Conservation (phyloP, 2,329 filamentous ascomycete species). For the Colletotrichum sp. region DNA sequence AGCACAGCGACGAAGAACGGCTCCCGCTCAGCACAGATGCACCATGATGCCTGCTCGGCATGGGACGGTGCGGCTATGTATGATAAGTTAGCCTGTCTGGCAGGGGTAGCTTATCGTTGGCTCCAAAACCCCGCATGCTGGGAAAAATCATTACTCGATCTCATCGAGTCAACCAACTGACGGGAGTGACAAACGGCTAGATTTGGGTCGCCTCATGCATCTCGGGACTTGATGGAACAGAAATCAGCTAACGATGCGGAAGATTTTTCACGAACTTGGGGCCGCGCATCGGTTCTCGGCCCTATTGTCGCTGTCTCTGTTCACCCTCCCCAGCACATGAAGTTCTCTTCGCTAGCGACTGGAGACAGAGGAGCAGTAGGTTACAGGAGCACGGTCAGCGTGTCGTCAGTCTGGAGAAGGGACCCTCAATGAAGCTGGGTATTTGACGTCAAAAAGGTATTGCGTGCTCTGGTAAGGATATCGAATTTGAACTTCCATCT, state of each 20-base stretch:
- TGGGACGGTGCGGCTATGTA: constrained; percentile 16
- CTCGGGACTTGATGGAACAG: not conserved
- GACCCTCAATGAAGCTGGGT: not conserved
- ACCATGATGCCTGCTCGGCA: not conserved
- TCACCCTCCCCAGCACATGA: not conserved
- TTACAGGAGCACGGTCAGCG: not conserved
- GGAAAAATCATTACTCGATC: constrained; percentile 31
- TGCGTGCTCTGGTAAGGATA: not conserved
- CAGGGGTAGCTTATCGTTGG: constrained; percentile 20
- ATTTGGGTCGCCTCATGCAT: not conserved
- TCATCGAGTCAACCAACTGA: constrained; percentile 26
- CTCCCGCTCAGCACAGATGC: not conserved
- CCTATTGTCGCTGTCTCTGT: not conserved
- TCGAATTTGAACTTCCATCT: not conserved
- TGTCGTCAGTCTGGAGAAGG: not conserved
- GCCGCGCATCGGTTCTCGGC: not conserved
- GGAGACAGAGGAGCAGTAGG: not conserved
- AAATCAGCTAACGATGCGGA: not conserved
- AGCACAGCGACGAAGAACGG: not conserved
- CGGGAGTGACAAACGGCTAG: not conserved
- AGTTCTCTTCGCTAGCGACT: not conserved
- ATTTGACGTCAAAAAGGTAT: not conserved
- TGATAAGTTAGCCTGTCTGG: constrained; percentile 11
- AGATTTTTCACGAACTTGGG: not conserved
- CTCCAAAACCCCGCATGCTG: constrained; percentile 17